Evolutionary conservation across 148 eudicot genomes (phyloP).

Genomic region (Rhododendron ferrugineum): DNA sequence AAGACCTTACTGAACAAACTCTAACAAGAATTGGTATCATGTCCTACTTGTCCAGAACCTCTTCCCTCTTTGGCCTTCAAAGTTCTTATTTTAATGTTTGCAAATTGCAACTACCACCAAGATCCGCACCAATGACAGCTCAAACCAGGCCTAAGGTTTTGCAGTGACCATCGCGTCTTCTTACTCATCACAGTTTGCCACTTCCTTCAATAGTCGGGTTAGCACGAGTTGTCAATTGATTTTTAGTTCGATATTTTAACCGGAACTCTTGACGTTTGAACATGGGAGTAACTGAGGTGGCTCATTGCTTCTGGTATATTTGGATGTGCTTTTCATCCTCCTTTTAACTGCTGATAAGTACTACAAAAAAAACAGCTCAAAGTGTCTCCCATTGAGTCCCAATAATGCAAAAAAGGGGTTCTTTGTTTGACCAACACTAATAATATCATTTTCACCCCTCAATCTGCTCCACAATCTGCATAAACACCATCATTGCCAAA

Average conservation of each 20-base stretch:
- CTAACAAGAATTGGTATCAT: neutral
- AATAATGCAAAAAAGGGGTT: slow-evolving; percentile 29
- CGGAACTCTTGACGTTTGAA: neutral
- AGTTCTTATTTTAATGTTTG: neutral
- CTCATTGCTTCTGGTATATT: neutral
- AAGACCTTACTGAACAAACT: neutral
- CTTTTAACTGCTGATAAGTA: neutral
- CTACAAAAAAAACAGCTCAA: neutral
- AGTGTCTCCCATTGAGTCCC: neutral
- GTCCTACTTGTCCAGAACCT: neutral
- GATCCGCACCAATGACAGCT: neutral
- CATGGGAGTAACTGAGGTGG: neutral
- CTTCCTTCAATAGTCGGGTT: neutral
- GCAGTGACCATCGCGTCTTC: neutral
- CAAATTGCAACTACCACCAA: neutral
- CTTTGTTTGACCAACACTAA: slow-evolving; percentile 25
- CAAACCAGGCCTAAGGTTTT: neutral
- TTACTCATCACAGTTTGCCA: neutral
- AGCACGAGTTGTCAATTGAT: neutral
- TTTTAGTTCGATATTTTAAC: neutral
- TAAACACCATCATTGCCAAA: slow-evolving; percentile 25
- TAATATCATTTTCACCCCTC: slow-evolving; percentile 4
- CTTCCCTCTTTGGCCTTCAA: neutral
- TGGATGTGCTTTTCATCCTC: neutral
- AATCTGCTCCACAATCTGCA: slow-evolving; percentile 17